These are phyloP conservation scores for Hypoxylon sp. DNA, from an alignment of 2,329 filamentous ascomycete genomes.

Conservation along the genomic window DNA sequence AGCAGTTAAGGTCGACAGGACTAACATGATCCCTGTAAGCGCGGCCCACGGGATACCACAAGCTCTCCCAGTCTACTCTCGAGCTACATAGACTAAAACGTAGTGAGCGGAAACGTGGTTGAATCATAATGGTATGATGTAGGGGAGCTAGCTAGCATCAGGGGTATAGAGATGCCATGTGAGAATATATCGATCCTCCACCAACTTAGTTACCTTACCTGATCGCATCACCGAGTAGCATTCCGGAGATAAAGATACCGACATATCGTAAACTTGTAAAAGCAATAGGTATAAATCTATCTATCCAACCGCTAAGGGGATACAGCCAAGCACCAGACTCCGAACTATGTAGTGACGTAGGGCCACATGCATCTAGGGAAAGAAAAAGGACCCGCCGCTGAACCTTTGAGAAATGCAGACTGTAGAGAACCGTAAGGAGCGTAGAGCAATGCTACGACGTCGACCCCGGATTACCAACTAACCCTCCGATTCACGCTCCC, in stretches of 20 bases:
- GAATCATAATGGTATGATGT: constrained; percentile 19
- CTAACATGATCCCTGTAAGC: constrained; percentile 18
- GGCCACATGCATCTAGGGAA: constrained; percentile 29
- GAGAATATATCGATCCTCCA: not conserved
- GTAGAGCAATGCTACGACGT: constrained; percentile 24
- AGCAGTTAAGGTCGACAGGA: not conserved
- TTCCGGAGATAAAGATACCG: not conserved
- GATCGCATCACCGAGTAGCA: constrained; percentile 16
- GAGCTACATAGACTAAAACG: not conserved
- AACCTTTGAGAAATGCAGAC: constrained; percentile 27
- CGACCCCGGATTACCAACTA: constrained; percentile 5
- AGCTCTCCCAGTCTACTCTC: not conserved
- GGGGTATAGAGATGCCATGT: constrained; percentile 10
- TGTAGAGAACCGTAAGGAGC: constrained; percentile 20
- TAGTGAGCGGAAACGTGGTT: constrained; percentile 1
- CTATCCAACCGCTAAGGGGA: constrained; percentile 36
- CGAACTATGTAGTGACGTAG: constrained; percentile 35
- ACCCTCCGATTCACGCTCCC: constrained; percentile 5
- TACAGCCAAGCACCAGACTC: constrained; percentile 30
- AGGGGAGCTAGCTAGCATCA: constrained; percentile 7
- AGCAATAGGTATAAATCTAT: constrained; percentile 37
- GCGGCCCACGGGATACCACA: constrained; percentile 10
- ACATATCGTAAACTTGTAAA: not conserved
- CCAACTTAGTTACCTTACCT: constrained; percentile 1
- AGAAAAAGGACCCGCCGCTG: constrained; percentile 10